Conservation (phyloP, 257 asterid genomes). For the Solanum clarkiae region DNA sequence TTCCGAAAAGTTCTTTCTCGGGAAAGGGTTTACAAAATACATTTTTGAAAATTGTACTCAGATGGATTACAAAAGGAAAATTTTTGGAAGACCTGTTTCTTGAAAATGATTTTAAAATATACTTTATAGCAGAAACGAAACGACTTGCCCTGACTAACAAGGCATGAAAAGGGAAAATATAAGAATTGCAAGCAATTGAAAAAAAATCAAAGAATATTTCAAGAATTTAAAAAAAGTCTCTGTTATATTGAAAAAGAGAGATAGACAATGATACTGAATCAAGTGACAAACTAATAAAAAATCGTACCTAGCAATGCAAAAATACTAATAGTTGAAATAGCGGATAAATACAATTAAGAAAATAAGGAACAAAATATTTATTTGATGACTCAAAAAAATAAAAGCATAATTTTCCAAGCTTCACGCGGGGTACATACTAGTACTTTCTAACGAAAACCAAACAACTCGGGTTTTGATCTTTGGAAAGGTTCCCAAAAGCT, state of each 20-base stretch:
- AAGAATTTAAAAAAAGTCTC: background rate
- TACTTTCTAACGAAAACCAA: background rate
- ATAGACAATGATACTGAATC: background rate
- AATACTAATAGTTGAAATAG: background rate
- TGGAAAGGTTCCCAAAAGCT: background rate
- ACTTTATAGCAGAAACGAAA: background rate
- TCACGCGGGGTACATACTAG: no score
- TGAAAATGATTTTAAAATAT: background rate
- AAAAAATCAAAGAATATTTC: background rate
- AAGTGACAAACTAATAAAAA: background rate
- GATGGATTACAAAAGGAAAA: background rate
- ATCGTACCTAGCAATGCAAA: background rate
- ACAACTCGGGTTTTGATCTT: background rate
- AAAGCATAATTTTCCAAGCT: no score
- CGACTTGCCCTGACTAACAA: background rate
- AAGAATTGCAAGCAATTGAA: background rate
- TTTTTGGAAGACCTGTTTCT: background rate
- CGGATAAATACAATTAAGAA: background rate
- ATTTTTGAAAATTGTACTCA: background rate
- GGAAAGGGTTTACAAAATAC: background rate
- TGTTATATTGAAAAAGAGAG: background rate
- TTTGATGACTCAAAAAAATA: background rate
- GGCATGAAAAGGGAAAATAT: background rate
- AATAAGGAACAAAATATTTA: background rate
- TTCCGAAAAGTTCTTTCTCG: background rate